Evolutionary conservation across 345 rosid genomes (phyloP), one percentile per base, ranked within the genome.

Genomic region (Microthlaspi erraticum): DNA sequence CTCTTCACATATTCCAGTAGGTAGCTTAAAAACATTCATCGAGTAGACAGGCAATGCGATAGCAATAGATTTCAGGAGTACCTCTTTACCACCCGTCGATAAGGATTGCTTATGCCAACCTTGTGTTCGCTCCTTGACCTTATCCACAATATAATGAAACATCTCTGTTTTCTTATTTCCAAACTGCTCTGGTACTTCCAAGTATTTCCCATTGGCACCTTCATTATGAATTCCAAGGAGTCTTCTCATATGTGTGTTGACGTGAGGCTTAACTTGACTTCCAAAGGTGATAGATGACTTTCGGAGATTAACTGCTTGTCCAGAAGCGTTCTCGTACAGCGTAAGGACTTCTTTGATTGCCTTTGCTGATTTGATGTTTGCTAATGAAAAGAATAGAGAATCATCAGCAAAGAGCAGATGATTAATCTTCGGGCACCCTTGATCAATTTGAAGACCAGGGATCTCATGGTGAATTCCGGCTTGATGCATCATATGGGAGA

Each of bases 261-360:
- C 4, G 0, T 7, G 0, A 0, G 7, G 0, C 0, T 2, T 0
- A 0, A 44, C 49, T 0, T 2, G 2, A 12, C 20, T 6, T 2
- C 49, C 20, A 16, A 14, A 44, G 0, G 19, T 44, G 0, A 44
- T 14, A 0, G 49, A 16, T 0, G 20, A 16, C 7, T 44, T 44
- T 0, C 8, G 1, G 0, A 44, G 1, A 14, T 44, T 44, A 0
- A 44, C 10, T 2, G 4, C 49, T 0, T 16, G 10, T 0, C 49
- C 49, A 2, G 7, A 42, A 1, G 5, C 45, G 1, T 2, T 2
- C 4, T 13, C 45, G 2, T 34, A 34, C 8, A 34, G 1, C 0
- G 2, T 34, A 1, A 34, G 2, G 7, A 34, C 1, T 0, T 6
- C 2, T 6, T 33, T 33, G 8, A 33, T 33, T 0, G 34, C 34